Evolutionary conservation across 202 grass and related monocot species (phyloP).

Genomic region (Thinopyrum obtusiflorum): DNA sequence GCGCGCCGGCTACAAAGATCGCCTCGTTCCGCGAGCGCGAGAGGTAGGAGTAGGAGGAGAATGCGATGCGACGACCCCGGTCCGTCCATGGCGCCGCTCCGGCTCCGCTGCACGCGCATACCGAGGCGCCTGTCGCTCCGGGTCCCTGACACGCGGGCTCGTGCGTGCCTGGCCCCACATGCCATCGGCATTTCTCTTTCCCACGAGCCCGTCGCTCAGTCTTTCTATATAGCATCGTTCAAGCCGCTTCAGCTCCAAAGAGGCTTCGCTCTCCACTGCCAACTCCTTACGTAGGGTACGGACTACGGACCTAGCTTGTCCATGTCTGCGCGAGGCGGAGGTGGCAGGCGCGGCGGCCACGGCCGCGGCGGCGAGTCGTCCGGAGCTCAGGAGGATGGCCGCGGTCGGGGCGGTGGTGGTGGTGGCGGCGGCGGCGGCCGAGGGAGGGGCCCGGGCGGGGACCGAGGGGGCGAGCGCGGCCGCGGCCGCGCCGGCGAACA

Average conservation of each 20-base stretch:
- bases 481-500: background rate
- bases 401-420: background rate
- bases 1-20: background rate
- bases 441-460: background rate
- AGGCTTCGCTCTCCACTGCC: background rate
- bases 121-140: no score
- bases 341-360: background rate
- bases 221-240: background rate
- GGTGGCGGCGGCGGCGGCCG: background rate
- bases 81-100: no score
- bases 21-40: background rate
- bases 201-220: background rate
- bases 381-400: background rate
- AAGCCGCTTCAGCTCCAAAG: background rate
- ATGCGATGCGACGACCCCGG: background rate
- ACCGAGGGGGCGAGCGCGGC: background rate
- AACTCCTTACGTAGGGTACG: no score
- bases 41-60: background rate
- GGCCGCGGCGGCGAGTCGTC: background rate
- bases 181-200: background rate
- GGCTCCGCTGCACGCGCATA: no score
- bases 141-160: background rate
- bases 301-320: background rate
- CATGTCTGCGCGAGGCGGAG: background rate
- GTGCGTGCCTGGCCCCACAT: background rate